Evolutionary conservation across 805 yeast species (phyloP).

Genomic region (Ogataea saltuana): DNA sequence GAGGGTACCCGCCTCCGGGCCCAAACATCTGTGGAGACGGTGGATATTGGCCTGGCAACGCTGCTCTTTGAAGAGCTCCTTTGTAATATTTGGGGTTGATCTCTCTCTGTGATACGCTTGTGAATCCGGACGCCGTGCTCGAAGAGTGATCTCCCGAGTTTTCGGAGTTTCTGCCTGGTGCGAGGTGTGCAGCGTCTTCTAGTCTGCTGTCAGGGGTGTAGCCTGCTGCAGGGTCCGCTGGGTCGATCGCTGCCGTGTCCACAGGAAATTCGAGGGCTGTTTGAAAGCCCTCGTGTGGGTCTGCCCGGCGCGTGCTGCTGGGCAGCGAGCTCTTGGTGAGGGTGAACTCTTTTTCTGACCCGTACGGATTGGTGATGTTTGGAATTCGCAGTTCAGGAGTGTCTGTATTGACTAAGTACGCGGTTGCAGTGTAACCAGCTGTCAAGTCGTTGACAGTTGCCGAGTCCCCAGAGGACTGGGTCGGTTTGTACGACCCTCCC

Average conservation of each 20-base stretch:
- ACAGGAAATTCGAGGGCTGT: conserved; percentile 5
- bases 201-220: conserved; percentile 19
- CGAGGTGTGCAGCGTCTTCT: conserved; percentile 8
- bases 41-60: conserved; percentile 26
- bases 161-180: conserved; percentile 7
- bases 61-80: conserved; percentile 34
- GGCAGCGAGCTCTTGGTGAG: conserved; percentile 1
- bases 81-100: conserved; percentile 57
- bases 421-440: conserved; percentile 2
- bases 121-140: conserved; percentile 59
- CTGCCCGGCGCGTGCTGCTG: neutral
- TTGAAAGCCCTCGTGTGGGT: conserved; percentile 5
- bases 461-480: conserved; percentile 2
- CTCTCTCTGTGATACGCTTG: conserved; percentile 78
- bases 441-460: conserved; percentile 8
- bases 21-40: conserved; percentile 13
- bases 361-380: conserved; percentile 20
- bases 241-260: conserved; percentile 6
- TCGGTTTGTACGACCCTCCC: conserved; percentile 1
- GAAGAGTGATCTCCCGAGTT: conserved; percentile 24
- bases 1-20: conserved; percentile 4
- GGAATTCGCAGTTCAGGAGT: conserved; percentile 16
- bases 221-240: conserved; percentile 1
- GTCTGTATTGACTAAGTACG: conserved; percentile 6
- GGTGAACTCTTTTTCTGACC: conserved; percentile 5